Conservation (phyloP, 1,284 basidiomycete species). For the Phellopilus nigrolimitatus region DNA sequence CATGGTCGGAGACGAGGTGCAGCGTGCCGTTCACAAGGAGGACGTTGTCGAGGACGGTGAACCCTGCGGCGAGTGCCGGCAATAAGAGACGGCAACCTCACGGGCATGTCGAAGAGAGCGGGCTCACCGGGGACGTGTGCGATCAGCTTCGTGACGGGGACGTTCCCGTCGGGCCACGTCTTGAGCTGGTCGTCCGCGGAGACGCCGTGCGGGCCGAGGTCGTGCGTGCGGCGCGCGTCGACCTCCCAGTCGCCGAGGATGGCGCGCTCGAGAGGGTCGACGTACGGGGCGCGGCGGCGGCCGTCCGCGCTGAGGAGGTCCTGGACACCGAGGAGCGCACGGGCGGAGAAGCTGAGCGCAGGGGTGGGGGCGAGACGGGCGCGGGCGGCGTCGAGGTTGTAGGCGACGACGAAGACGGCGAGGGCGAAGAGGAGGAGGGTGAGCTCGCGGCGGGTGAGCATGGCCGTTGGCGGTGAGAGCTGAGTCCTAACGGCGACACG, state of each 20-base stretch:
- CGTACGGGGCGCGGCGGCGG: slow-evolving; percentile 41
- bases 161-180: slow-evolving; percentile 30
- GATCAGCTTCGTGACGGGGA: slow-evolving; percentile 12
- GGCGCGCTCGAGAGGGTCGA: slow-evolving; percentile 50
- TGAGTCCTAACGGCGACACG: too few species aligned
- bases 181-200: slow-evolving; percentile 40
- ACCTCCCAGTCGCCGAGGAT: slow-evolving; percentile 64
- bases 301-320: slow-evolving; percentile 42
- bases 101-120: too few species aligned
- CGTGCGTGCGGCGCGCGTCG: slow-evolving; percentile 24
- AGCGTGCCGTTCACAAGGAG: slow-evolving; percentile 64
- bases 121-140: slow-evolving; percentile 19
- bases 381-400: slow-evolving; percentile 58
- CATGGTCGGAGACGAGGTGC: slow-evolving; percentile 61
- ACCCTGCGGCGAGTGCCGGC: slow-evolving; percentile 56
- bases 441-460: slow-evolving; percentile 60
- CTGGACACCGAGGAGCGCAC: slow-evolving; percentile 36
- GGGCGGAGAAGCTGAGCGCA: slow-evolving; percentile 28
- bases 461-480: background rate
- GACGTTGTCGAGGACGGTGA: slow-evolving; percentile 76
- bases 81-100: slow-evolving; percentile 31
- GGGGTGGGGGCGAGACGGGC: slow-evolving; percentile 38
- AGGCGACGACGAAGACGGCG: slow-evolving; percentile 57
- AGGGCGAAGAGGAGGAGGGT: slow-evolving; percentile 56
- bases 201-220: slow-evolving; percentile 43